These are phyloP conservation scores for Starmerella powellii DNA, from an alignment of 805 yeast species.

Conservation along the genomic window DNA sequence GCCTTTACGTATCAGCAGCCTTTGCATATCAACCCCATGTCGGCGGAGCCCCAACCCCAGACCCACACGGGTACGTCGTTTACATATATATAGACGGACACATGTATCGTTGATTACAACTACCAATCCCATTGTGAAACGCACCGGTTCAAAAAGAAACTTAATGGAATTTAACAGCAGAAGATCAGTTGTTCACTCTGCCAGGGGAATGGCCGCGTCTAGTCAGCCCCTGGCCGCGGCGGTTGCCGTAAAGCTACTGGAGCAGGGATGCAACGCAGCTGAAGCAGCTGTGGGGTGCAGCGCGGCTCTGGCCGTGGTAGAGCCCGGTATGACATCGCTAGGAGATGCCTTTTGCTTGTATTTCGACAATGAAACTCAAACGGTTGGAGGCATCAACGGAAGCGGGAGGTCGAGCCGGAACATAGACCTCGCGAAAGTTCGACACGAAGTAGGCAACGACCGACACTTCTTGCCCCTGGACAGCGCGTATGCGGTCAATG, in stretches of 20 bases:
- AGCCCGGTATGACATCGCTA: conserved; percentile 33
- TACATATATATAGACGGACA: no score
- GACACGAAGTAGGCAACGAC: conserved; percentile 31
- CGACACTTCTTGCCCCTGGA: conserved; percentile 37
- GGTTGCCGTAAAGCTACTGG: conserved; percentile 54
- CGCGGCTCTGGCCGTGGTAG: conserved; percentile 30
- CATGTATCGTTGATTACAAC: no score
- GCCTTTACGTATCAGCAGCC: no score
- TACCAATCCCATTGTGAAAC: no score
- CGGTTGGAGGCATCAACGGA: conserved; percentile 60
- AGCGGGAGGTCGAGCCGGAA: conserved; percentile 55
- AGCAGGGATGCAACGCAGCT: conserved; percentile 54
- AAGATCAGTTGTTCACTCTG: conserved; percentile 62
- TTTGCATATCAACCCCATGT: no score
- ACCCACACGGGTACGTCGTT: no score
- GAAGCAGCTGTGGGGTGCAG: conserved; percentile 36
- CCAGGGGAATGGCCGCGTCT: conserved; percentile 61
- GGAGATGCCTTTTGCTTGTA: conserved; percentile 45
- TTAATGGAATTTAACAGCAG: conserved; percentile 27
- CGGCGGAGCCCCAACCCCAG: no score
- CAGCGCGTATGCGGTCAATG: conserved; percentile 51
- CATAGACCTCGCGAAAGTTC: conserved; percentile 27
- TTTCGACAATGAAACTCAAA: conserved; percentile 39
- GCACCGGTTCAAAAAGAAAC: no score
- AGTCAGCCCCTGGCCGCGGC: conserved; percentile 68